A percentile compares a stretch with the other conserved stretches of the same genome.
Conservation (phyloP, 2,329 filamentous ascomycete genomes). For the Penicillium sp. region DNA sequence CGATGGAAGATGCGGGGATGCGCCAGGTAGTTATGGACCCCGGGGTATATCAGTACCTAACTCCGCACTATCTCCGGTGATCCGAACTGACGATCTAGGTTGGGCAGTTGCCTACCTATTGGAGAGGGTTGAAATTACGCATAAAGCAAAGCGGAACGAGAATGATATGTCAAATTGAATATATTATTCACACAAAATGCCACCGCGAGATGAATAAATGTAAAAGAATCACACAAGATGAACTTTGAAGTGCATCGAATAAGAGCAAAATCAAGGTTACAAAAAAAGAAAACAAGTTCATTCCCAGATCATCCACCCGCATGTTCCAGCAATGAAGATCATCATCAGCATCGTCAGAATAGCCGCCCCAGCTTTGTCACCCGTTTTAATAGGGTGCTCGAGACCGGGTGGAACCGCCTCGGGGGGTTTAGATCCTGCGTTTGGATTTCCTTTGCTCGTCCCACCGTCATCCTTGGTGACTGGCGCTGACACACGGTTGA, state of each 20-base stretch:
- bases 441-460: conserved; percentile 34
- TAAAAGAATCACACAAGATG: not conserved
- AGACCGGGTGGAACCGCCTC: conserved; percentile 13
- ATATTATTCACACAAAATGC: conserved; percentile 18
- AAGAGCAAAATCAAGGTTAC: not conserved
- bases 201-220: not conserved
- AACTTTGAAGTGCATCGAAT: not conserved
- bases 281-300: conserved; percentile 8
- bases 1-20: not conserved
- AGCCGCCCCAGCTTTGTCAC: conserved; percentile 43
- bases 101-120: too few relatives aligned
- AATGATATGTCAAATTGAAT: conserved; percentile 6
- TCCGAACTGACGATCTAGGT: not conserved
- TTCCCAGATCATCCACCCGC: conserved; percentile 39
- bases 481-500: conserved; percentile 29
- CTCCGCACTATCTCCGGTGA: not conserved
- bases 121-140: too few relatives aligned
- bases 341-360: conserved; percentile 42
- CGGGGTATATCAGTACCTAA: not conserved
- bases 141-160: not conserved
- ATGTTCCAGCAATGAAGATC: conserved; percentile 32
- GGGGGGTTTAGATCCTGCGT: conserved; percentile 22
- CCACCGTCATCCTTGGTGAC: conserved; percentile 33
- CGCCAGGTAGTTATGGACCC: not conserved
- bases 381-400: conserved; percentile 27